phyloP scores from a whole-genome alignment of 192 early-diverging fungal genomes.

The Mycoemilia scoparia region DNA sequence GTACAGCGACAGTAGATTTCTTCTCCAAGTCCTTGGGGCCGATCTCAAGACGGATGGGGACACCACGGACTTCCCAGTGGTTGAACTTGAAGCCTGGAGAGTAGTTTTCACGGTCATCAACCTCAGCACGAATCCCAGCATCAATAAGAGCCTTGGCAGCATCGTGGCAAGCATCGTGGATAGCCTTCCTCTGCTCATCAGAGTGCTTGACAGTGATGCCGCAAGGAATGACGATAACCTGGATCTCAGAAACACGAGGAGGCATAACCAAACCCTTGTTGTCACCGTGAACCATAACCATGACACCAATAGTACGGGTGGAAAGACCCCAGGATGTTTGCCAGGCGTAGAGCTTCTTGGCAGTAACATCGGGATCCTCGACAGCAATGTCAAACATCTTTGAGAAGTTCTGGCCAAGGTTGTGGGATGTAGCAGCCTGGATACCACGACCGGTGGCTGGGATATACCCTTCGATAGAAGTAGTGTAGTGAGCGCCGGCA shows the following conservation, averaged over 20 bases:
- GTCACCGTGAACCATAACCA: constrained; percentile 99
- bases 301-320: constrained; percentile 93
- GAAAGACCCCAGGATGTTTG: constrained; percentile 99
- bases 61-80: constrained; percentile 97
- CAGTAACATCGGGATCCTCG: constrained; percentile 58
- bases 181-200: constrained; percentile 43
- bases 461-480: constrained; percentile 94
- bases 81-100: constrained; percentile 96
- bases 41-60: constrained; percentile 89
- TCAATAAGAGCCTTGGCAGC: constrained; percentile 45
- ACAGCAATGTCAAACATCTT: constrained; percentile 96
- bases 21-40: constrained; percentile 88
- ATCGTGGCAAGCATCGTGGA: constrained; percentile 53
- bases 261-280: constrained; percentile 96
- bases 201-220: constrained; percentile 80
- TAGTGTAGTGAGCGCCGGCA: constrained; percentile 93
- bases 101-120: constrained; percentile 67
- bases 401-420: constrained; percentile 98
- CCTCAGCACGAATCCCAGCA: constrained; percentile 57
- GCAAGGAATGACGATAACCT: constrained; percentile 84
- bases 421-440: constrained; percentile 96
- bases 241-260: constrained; percentile 73
- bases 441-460: constrained; percentile 94
- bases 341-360: constrained; percentile 63
- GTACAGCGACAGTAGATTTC: constrained; percentile 54